Base-by-base conservation (phyloP, 2,329 filamentous ascomycete species). In the Pseudogymnoascus sp. region DNA sequence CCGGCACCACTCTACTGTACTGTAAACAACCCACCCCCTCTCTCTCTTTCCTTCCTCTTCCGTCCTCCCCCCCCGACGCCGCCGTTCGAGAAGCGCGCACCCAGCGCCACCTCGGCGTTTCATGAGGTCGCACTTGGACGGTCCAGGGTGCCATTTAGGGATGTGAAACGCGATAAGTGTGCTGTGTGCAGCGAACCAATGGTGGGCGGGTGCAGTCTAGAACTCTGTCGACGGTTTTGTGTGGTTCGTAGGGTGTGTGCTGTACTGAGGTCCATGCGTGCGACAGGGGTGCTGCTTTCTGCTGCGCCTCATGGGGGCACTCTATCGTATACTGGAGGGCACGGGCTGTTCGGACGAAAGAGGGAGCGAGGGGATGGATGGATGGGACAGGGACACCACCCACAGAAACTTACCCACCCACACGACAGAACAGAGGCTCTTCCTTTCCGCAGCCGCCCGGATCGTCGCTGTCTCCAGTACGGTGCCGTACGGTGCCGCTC, bases 221-320 rank as follows among this genome's bases (percentile, higher is more conserved):
- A 55, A 33, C 45, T 55, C 9, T 19, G 3, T 19, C 9, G 30
- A 9, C 30, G 8, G 30, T 33, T 33, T 33, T 8, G 8, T 6
- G 9, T 9, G 8, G 25, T 16, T 30, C 19, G 19, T 19, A 19
- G 19, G 19, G 19, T 22, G 41, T 28, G 42, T 49, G 11, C 2
- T 8, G 42, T n/a, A 22, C 4, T 28, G 2, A 19, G 25, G 45
- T 52, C 25, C 14, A 30, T 52, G 45, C 45, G 45, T 4, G 7
- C 2, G 25, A 1, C 45, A 52, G 45, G 45, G 45, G 23, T 30
- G 14, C 14, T 28, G 45, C 45, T 30, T 52, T 52, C 25, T 52
- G 45, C 45, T 52, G 45, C 45, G 45, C 45, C 45, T 52, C 45
- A 52, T 52, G 45, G 45, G 45, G 25, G 12, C n/a, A 52, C 25